Conservation (phyloP, 2,329 filamentous ascomycete genomes). For the Aspergillus fumigatus region DNA sequence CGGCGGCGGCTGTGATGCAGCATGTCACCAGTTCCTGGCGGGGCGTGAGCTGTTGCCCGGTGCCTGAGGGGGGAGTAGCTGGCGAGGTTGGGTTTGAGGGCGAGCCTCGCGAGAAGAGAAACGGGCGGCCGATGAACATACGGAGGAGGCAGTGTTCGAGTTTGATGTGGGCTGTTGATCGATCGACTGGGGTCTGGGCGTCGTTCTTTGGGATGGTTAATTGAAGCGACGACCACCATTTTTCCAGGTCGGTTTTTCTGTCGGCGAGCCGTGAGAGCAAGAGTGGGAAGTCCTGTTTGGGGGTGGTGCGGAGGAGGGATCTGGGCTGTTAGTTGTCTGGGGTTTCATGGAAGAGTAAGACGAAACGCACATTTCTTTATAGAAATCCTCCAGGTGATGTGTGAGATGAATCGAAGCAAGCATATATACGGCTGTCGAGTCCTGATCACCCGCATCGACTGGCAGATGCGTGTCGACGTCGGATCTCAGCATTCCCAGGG, state of each 20-base stretch:
- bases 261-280: constrained; percentile 7
- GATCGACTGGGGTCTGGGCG: constrained; percentile 4
- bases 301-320: constrained; percentile 11
- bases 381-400: constrained; percentile 17
- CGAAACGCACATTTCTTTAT: constrained; percentile 30
- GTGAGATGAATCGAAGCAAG: constrained; percentile 27
- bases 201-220: neutral
- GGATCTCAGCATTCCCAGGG: constrained; percentile 45
- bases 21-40: constrained; percentile 19
- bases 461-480: constrained; percentile 49
- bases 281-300: constrained; percentile 6
- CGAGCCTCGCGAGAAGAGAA: constrained; percentile 33
- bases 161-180: constrained; percentile 21
- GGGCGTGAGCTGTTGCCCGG: neutral
- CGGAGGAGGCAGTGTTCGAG: constrained; percentile 47
- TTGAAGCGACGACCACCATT: constrained; percentile 14
- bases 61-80: neutral
- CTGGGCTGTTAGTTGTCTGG: constrained; percentile 9
- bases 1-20: constrained; percentile 24
- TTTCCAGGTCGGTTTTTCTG: constrained; percentile 3
- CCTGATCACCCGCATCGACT: constrained; percentile 17
- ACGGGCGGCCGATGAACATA: constrained; percentile 48
- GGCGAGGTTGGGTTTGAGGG: constrained; percentile 1
- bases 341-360: too few species aligned
- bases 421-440: constrained; percentile 34